Evolutionary conservation across 2,329 filamentous ascomycete species (phyloP).

Genomic region (Phialophora tarda): DNA sequence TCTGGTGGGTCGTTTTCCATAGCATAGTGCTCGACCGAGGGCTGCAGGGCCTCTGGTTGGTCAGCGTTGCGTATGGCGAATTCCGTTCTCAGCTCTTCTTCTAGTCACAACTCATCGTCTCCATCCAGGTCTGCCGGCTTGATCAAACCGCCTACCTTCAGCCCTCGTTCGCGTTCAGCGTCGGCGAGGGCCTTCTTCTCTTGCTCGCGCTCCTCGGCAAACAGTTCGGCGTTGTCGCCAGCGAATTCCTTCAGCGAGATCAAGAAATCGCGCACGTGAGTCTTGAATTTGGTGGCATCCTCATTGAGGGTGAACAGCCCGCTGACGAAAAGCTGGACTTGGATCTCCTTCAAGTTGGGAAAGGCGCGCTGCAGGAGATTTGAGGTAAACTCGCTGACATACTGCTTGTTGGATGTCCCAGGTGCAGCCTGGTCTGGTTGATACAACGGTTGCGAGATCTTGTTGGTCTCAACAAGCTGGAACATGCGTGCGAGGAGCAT

Average conservation of each 20-base stretch:
- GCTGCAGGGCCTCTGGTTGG: constrained; percentile 10
- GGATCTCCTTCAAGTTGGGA: constrained; percentile 84
- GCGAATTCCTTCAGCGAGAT: constrained; percentile 97
- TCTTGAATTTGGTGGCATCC: constrained; percentile 91
- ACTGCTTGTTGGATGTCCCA: constrained; percentile 88
- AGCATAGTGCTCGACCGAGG: constrained; percentile 39
- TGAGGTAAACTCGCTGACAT: constrained; percentile 84
- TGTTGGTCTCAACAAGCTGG: constrained; percentile 87
- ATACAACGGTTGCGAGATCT: constrained; percentile 93
- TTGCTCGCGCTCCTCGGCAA: constrained; percentile 91
- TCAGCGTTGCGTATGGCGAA: constrained; percentile 28
- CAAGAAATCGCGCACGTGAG: constrained; percentile 93
- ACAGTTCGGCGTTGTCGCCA: constrained; percentile 93
- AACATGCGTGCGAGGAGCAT: constrained; percentile 94
- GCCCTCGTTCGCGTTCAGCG: constrained; percentile 86
- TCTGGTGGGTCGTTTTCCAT: constrained; percentile 27
- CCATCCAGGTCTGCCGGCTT: constrained; percentile 96
- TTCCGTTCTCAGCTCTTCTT: constrained; percentile 64
- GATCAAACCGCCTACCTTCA: constrained; percentile 92
- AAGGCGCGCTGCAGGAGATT: constrained; percentile 87
- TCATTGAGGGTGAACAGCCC: constrained; percentile 87
- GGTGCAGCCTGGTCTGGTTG: constrained; percentile 77
- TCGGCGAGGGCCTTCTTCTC: constrained; percentile 83
- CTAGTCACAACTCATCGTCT: constrained; percentile 82
- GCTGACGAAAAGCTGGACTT: constrained; percentile 89